Conservation (phyloP, 148 eudicot species). For the Rhododendron williamsianum region DNA sequence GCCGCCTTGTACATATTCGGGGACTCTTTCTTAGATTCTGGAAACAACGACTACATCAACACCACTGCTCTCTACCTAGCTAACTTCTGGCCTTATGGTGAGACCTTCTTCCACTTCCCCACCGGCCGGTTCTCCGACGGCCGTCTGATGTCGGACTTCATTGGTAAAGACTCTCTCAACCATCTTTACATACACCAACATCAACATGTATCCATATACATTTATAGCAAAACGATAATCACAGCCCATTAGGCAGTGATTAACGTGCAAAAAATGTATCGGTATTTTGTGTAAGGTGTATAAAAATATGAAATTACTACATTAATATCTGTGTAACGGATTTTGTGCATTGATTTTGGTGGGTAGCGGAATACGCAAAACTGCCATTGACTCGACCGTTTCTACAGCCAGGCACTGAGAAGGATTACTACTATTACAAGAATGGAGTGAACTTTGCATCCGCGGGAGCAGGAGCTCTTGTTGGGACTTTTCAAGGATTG, state of each 20-base stretch:
- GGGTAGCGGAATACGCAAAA: conserved; percentile 45
- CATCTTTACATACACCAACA: not conserved
- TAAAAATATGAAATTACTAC: too few species aligned
- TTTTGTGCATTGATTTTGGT: not conserved
- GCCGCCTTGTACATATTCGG: conserved; percentile 52
- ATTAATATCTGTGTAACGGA: too few species aligned
- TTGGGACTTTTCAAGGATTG: conserved; percentile 38
- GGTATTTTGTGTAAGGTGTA: not conserved
- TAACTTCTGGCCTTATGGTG: conserved; percentile 61
- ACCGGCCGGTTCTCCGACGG: conserved; percentile 68
- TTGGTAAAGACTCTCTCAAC: conserved; percentile 28
- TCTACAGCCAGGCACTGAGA: conserved; percentile 35
- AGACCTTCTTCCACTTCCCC: conserved; percentile 39
- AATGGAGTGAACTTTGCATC: conserved; percentile 70
- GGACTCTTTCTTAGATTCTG: conserved; percentile 58
- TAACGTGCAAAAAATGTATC: too few species aligned
- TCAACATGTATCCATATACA: too few species aligned
- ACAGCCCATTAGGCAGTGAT: not conserved
- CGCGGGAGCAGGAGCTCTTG: conserved; percentile 60
- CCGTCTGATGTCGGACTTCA: conserved; percentile 54
- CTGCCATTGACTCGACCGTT: conserved; percentile 51
- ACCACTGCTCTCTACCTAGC: conserved; percentile 43
- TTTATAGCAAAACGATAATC: not conserved
- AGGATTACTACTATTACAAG: not conserved
- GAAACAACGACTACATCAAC: conserved; percentile 66